phyloP scores from a whole-genome alignment of 106 monocot species.

The Acanthochlamys bracteata region DNA sequence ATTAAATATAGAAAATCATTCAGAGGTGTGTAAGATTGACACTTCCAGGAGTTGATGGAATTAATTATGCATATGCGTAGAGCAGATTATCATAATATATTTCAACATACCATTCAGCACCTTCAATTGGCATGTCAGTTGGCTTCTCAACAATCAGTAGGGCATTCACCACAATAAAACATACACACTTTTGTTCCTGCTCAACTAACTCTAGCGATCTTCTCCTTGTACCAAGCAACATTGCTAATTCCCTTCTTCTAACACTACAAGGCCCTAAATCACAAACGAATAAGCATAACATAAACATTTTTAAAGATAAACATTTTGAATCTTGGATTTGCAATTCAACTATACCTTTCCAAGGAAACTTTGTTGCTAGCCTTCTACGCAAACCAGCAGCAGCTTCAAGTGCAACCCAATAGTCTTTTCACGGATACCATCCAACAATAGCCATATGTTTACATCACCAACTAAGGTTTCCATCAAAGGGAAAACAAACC shows the following conservation, averaged over 20 bases:
- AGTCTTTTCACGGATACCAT: conserved; percentile 70
- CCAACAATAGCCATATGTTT: conserved; percentile 62
- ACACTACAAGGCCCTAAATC: conserved; percentile 61
- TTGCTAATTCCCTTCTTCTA: conserved; percentile 93
- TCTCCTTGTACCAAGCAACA: conserved; percentile 80
- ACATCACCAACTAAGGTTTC: conserved; percentile 87
- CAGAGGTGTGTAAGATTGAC: too few species aligned
- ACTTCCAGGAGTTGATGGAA: too few species aligned
- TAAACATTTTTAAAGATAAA: not conserved
- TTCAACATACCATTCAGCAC: conserved; percentile 71
- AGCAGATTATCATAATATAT: too few species aligned
- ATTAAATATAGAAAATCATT: too few species aligned
- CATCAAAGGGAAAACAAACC: conserved; percentile 89
- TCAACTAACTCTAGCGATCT: conserved; percentile 90
- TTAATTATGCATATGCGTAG: too few species aligned
- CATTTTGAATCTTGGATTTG: not conserved
- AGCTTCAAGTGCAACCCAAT: conserved; percentile 96
- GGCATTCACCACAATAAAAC: conserved; percentile 95
- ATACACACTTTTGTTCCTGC: conserved; percentile 88
- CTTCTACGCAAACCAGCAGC: conserved; percentile 89
- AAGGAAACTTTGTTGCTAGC: conserved; percentile 71
- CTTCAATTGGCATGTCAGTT: conserved; percentile 42
- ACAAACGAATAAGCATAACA: not conserved
- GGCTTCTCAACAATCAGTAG: conserved; percentile 74
- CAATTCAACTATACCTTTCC: conserved; percentile 44